Conservation (phyloP, 179 eudicot species). For the Actinidia polygama region DNA sequence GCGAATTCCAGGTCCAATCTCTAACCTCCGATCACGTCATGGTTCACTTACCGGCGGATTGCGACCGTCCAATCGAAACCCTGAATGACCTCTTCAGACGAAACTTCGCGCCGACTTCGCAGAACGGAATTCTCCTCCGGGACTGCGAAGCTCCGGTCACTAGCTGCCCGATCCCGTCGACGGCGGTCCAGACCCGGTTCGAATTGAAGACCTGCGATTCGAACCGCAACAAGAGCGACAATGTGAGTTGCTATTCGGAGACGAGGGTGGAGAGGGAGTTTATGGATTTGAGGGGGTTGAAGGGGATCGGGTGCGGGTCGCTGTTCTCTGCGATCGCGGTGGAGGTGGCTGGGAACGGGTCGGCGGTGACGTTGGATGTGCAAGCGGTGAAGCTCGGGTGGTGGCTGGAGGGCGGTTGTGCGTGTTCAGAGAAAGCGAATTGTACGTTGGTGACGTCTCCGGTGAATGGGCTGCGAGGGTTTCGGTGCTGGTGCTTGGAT, state of each 20-base stretch:
- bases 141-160: constrained; percentile 36
- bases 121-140: constrained; percentile 49
- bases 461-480: constrained; percentile 34
- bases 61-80: constrained; percentile 42
- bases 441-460: constrained; percentile 26
- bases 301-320: constrained; percentile 28
- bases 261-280: constrained; percentile 18
- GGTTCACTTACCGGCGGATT: constrained; percentile 41
- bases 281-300: constrained; percentile 31
- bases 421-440: constrained; percentile 45
- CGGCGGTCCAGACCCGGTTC: constrained; percentile 43
- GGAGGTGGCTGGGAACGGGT: constrained; percentile 24
- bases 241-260: constrained; percentile 50
- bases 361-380: constrained; percentile 51
- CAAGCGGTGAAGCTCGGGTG: constrained; percentile 54
- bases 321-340: constrained; percentile 50
- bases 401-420: constrained; percentile 68
- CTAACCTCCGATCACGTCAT: constrained; percentile 30
- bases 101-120: constrained; percentile 47
- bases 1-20: constrained; percentile 31
- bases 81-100: constrained; percentile 36
- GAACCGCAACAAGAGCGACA: background rate
- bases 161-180: constrained; percentile 45
- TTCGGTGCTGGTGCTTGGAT: constrained; percentile 48
- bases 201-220: constrained; percentile 38